Evolutionary conservation across 495 filamentous ascomycete genomes (phyloP).

Genomic region (Hapsidospora chrysogenum): DNA sequence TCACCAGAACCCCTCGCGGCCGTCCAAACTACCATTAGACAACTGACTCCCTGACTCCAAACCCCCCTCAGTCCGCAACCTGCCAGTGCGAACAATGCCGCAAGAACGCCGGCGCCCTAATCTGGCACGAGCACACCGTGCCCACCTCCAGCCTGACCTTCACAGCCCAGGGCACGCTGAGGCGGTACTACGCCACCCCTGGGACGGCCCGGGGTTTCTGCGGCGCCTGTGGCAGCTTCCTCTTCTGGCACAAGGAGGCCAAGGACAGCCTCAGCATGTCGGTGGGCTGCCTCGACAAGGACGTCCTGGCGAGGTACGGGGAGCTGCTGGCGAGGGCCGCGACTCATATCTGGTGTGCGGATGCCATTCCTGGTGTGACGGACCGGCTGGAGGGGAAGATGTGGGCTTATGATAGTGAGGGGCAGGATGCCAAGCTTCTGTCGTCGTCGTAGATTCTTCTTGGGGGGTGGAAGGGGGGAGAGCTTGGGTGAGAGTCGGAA

Average conservation of each 20-base stretch:
- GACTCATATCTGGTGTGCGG: slow-evolving; percentile 10
- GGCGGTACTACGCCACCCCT: slow-evolving; percentile 10
- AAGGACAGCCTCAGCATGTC: slow-evolving; percentile 5
- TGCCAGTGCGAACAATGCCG: slow-evolving; percentile 17
- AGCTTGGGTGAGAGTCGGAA: too few relatives aligned
- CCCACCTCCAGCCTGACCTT: slow-evolving; percentile 6
- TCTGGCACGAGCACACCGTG: slow-evolving; percentile 8
- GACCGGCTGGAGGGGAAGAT: slow-evolving; percentile 4
- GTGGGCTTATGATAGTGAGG: too few relatives aligned
- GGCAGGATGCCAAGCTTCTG: too few relatives aligned
- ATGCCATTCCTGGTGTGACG: slow-evolving; percentile 15
- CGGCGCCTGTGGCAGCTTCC: slow-evolving; percentile 10
- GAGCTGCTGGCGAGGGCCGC: slow-evolving; percentile 8
- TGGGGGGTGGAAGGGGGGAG: too few relatives aligned
- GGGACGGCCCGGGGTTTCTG: slow-evolving; percentile 13
- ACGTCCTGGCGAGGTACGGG: slow-evolving; percentile 10
- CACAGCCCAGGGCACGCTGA: slow-evolving; percentile 7
- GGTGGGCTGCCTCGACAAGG: slow-evolving; percentile 11
- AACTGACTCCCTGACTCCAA: too few relatives aligned
- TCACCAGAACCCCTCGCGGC: too few relatives aligned
- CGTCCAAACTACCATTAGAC: too few relatives aligned
- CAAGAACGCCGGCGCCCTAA: slow-evolving; percentile 10
- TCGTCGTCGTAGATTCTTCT: too few relatives aligned
- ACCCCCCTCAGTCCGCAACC: slow-evolving; percentile 8
- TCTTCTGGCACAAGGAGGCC: slow-evolving; percentile 13